Conservation (phyloP, 495 filamentous ascomycete species). For the Friedmanniomyces endolithicus region DNA sequence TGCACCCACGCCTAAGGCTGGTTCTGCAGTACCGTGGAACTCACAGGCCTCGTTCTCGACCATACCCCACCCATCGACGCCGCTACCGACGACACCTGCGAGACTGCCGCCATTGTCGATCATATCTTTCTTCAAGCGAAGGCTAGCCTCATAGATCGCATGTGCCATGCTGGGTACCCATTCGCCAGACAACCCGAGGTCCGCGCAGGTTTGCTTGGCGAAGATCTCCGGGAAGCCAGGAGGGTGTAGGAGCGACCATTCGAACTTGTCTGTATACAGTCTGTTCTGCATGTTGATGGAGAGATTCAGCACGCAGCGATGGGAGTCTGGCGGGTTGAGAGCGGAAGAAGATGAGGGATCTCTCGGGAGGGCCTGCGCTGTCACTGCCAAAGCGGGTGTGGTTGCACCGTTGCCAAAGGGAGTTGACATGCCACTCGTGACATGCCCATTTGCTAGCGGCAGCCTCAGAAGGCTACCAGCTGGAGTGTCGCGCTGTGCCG, state of each 20-base stretch:
- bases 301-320: conserved; percentile 78
- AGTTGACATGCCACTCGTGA: conserved; percentile 33
- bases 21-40: conserved; percentile 18
- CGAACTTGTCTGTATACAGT: conserved; percentile 93
- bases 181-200: conserved; percentile 78
- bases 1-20: conserved; percentile 45
- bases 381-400: conserved; percentile 27
- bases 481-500: conserved; percentile 17
- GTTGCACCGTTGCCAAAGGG: conserved; percentile 38
- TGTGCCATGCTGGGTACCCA: conserved; percentile 91
- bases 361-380: conserved; percentile 36
- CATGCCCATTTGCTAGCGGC: conserved; percentile 12
- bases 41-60: conserved; percentile 83
- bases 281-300: conserved; percentile 87
- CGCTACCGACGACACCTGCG: conserved; percentile 34
- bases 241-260: conserved; percentile 92
- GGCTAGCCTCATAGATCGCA: conserved; percentile 90
- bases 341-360: conserved; percentile 34
- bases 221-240: conserved; percentile 85
- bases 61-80: conserved; percentile 50
- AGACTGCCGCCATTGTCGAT: conserved; percentile 77
- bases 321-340: conserved; percentile 77
- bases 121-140: conserved; percentile 89
- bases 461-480: conserved; percentile 3
- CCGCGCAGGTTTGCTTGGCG: conserved; percentile 80